Conservation (phyloP, 495 filamentous ascomycete species). For the Tuber brumale region DNA sequence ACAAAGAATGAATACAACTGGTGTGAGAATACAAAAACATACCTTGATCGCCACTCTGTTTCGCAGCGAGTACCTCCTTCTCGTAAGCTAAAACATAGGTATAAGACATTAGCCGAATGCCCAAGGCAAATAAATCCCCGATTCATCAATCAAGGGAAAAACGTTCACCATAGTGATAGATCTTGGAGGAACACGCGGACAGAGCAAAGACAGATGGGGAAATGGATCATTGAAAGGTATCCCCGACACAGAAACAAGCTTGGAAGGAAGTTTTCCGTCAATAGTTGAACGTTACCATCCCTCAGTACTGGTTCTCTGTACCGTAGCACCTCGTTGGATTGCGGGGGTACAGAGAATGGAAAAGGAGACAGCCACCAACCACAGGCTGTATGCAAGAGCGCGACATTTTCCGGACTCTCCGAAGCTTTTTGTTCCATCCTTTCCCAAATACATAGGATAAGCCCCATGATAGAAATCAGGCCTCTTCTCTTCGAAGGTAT, state of each 20-base stretch:
- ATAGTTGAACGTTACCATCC: neutral
- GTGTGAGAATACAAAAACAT: conserved; percentile 6
- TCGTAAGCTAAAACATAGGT: conserved; percentile 27
- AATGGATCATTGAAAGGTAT: conserved; percentile 5
- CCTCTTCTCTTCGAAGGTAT: neutral
- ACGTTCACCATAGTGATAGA: neutral
- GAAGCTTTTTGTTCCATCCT: neutral
- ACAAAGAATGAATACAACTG: neutral
- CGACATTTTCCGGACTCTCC: neutral
- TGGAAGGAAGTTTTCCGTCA: conserved; percentile 7
- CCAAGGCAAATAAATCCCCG: neutral
- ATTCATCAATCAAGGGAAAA: neutral
- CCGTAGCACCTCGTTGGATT: conserved; percentile 11
- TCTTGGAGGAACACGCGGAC: neutral
- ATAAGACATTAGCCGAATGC: conserved; percentile 25
- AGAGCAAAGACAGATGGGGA: neutral
- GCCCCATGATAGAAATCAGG: neutral
- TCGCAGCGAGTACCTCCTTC: conserved; percentile 30
- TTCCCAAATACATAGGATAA: neutral
- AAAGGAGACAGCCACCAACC: conserved; percentile 21
- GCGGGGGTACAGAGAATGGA: conserved; percentile 12
- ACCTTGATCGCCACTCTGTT: conserved; percentile 33
- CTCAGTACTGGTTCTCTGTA: neutral
- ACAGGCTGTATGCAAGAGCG: conserved; percentile 24
- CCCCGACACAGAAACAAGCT: conserved; percentile 10